Evolutionary conservation across 2,329 filamentous ascomycete genomes (phyloP).

Genomic region (Fusarium odoratissimum): DNA sequence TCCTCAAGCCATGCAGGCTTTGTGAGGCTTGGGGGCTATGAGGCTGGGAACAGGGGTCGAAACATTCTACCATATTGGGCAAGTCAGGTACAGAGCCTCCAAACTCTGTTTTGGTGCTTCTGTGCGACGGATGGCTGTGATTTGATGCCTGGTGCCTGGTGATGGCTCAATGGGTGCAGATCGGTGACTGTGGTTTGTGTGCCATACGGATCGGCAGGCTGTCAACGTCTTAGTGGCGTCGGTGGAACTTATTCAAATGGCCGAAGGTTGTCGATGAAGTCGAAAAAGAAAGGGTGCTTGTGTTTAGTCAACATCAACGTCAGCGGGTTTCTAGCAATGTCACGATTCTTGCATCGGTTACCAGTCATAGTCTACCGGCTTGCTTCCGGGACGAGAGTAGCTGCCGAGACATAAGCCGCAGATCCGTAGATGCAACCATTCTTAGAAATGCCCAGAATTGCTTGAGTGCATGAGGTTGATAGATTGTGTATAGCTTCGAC

Average conservation of each 20-base stretch:
- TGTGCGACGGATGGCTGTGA: conserved; percentile 15
- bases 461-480: neutral
- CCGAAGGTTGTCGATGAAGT: conserved; percentile 21
- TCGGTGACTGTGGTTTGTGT: conserved; percentile 3
- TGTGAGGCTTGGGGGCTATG: conserved; percentile 20
- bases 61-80: conserved; percentile 20
- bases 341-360: conserved; percentile 4
- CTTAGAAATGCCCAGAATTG: conserved; percentile 14
- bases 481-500: conserved; percentile 19
- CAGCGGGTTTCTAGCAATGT: conserved; percentile 20
- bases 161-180: conserved; percentile 29
- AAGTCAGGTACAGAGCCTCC: conserved; percentile 21
- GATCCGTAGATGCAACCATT: conserved; percentile 16
- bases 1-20: conserved; percentile 30
- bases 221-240: conserved; percentile 5
- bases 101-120: conserved; percentile 7
- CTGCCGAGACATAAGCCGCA: conserved; percentile 16
- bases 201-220: conserved; percentile 21
- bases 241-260: conserved; percentile 32
- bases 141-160: conserved; percentile 2
- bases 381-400: conserved; percentile 12
- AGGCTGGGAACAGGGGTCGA: conserved; percentile 8
- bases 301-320: conserved; percentile 17
- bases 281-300: neutral
- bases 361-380: neutral